Evolutionary conservation across 169 alveolate species (phyloP), one percentile per base, ranked within the genome.

Genomic region (Eimeria brunetti): DNA sequence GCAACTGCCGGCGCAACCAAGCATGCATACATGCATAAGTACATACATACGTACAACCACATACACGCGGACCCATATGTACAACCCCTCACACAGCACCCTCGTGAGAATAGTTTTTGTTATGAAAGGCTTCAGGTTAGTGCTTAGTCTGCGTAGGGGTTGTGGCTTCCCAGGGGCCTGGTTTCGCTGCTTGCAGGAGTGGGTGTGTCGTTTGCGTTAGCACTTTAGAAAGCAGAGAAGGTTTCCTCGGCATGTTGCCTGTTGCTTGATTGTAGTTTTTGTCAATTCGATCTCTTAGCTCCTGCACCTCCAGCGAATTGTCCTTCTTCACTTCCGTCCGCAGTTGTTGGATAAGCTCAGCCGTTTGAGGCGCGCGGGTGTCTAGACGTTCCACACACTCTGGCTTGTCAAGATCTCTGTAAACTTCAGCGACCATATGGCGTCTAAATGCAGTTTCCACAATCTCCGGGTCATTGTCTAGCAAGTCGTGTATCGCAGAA

Each of bases 371-470:
- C 51, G 75, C 90, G 27, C 75, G 41, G 9, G 2, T 36, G 18
- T 83, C 90, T 33, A 83, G 30, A 4, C 90, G 46, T 58, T 83
- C 76, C 36, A 49, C 30, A 36, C 90, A 83, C 22, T 83, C 90
- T 83, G 27, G 76, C 5, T 56, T 49, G 36, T 33, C 90, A 36
- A 83, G 75, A n/a, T 83, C 90, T 36, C 76, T 83, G 46, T 83
- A 83, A 4, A 83, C 90, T 56, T 83, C 75, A n/a, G 76, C 90
- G 14, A 83, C 90, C 90, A 83, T 83, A 36, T 51, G 71, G 33
- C 90, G 90, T 56, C 90, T 49, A 49, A 83, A 83, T 51, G 90
- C 90, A 51, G 90, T 83, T 83, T 83, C 90, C 36, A 56, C 90
- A 51, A 49, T 30, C 33, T 83, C 90, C 36, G 90, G 90, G 75